These are phyloP conservation scores for Adansonia digitata DNA, from an alignment of 345 rosid genomes.

Conservation along the genomic window DNA sequence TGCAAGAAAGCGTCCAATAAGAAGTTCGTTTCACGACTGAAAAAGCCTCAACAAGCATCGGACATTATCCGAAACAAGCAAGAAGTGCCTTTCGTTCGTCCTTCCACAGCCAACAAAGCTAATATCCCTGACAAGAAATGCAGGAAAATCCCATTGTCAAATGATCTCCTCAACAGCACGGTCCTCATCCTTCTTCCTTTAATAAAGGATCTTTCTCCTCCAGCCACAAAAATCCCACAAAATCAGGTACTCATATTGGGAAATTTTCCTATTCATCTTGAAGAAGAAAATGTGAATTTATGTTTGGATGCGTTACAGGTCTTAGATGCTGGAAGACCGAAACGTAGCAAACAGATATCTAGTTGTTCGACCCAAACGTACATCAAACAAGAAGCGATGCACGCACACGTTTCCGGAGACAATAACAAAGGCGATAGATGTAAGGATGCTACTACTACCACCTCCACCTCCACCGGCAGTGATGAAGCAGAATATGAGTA, in stretches of 20 bases:
- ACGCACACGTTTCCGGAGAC: slow-evolving; percentile 22
- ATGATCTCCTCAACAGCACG: slow-evolving; percentile 31
- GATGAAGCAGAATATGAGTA: slow-evolving; percentile 44
- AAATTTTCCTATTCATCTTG: background rate
- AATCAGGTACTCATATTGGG: slow-evolving; percentile 43
- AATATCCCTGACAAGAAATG: slow-evolving; percentile 47
- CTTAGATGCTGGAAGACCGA: slow-evolving; percentile 32
- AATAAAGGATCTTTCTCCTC: slow-evolving; percentile 60
- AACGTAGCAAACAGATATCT: slow-evolving; percentile 52
- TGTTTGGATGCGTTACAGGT: background rate
- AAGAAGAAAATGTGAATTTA: too few species aligned
- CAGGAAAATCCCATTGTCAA: slow-evolving; percentile 53
- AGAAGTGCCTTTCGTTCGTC: slow-evolving; percentile 60
- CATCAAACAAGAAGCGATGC: slow-evolving; percentile 32
- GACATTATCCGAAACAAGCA: slow-evolving; percentile 44
- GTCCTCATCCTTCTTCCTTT: too few species aligned
- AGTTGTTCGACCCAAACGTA: slow-evolving; percentile 51
- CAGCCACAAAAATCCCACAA: slow-evolving; percentile 40
- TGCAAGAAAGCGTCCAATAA: slow-evolving; percentile 31
- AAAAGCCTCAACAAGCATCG: slow-evolving; percentile 40
- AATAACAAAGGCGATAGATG: slow-evolving; percentile 14
- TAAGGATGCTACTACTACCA: slow-evolving; percentile 15
- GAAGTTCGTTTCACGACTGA: slow-evolving; percentile 29
- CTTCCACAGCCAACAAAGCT: slow-evolving; percentile 31
- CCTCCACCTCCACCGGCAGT: slow-evolving; percentile 6